Percentiles rank a stretch among this genome's conserved stretches.
phyloP scores from a whole-genome alignment of 192 early-diverging fungal genomes.

The Backusella tuberculispora region DNA sequence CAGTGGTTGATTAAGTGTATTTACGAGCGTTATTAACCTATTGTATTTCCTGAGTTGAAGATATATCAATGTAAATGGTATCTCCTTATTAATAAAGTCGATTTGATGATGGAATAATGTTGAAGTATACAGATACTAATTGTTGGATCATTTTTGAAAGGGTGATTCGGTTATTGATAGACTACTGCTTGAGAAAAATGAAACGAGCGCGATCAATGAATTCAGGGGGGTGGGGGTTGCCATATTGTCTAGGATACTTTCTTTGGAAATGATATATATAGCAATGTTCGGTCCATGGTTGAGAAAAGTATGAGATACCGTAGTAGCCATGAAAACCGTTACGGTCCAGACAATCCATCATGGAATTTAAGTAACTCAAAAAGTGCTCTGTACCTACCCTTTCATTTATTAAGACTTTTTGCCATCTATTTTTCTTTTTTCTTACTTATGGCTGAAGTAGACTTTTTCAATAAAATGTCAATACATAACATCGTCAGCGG shows the following conservation, averaged over 20 bases:
- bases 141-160: background rate
- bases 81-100: background rate
- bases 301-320: constrained; percentile 11
- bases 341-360: constrained; percentile 19
- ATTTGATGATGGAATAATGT: constrained; percentile 7
- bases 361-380: background rate
- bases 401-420: constrained; percentile 17
- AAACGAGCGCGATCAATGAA: constrained; percentile 12
- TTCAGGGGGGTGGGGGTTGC: constrained; percentile 5
- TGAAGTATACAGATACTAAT: background rate
- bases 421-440: constrained; percentile 22
- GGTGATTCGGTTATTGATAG: background rate
- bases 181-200: constrained; percentile 8
- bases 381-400: constrained; percentile 6
- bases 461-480: background rate
- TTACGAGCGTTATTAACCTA: background rate
- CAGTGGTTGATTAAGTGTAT: constrained; percentile 14
- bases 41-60: constrained; percentile 3
- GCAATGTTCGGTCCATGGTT: background rate
- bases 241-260: constrained; percentile 14
- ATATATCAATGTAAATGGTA: background rate
- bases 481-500: background rate
- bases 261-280: constrained; percentile 15
- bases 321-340: background rate
- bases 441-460: background rate